phyloP scores from a whole-genome alignment of 441 rosid species.

The California macrophylla region DNA sequence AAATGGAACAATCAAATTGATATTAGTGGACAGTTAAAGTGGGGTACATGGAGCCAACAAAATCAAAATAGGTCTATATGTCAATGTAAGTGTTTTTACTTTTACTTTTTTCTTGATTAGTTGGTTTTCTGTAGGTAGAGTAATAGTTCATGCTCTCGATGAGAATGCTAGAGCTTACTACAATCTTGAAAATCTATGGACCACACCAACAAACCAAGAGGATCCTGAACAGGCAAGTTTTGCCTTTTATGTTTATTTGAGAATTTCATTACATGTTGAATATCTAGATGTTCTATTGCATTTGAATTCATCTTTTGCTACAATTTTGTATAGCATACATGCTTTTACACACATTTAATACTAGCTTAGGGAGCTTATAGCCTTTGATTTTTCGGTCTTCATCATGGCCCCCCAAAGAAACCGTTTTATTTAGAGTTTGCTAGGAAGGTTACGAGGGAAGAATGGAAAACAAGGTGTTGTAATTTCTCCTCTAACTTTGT shows the following conservation, averaged over 20 bases:
- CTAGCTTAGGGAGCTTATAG: not conserved
- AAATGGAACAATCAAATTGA: not conserved
- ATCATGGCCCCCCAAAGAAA: not conserved
- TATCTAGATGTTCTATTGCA: not conserved
- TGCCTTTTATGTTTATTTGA: not conserved
- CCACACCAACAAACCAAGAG: constrained; percentile 19
- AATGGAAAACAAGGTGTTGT: not conserved
- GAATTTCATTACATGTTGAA: not conserved
- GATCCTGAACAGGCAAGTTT: constrained; percentile 46
- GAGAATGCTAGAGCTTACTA: constrained; percentile 87
- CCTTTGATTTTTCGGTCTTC: not conserved
- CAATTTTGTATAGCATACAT: not conserved
- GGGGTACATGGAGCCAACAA: not conserved
- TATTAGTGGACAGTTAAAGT: not conserved
- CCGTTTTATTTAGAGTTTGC: not conserved
- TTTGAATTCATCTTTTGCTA: not conserved
- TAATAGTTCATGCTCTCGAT: constrained; percentile 84
- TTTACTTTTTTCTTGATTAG: not conserved
- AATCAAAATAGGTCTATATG: not conserved
- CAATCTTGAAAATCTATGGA: constrained; percentile 65
- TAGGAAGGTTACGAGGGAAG: not conserved
- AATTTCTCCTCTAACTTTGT: not conserved
- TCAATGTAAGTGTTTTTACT: not conserved
- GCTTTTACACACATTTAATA: not conserved
- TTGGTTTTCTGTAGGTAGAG: constrained; percentile 44